Conservation (phyloP, 305 asterid species). For the Plantago coronopus region DNA sequence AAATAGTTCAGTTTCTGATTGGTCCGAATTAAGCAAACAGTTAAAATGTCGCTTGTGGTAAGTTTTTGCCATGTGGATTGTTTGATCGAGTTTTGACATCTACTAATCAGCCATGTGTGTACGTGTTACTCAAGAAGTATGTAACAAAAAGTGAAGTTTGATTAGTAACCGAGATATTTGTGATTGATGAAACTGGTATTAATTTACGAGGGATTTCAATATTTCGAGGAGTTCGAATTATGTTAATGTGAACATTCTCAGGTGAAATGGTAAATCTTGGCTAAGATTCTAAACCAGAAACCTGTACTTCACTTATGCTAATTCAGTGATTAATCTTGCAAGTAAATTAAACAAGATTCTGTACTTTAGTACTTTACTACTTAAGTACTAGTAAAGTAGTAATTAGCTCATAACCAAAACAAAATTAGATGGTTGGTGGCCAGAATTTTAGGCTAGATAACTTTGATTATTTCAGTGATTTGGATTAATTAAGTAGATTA, state of each 20-base stretch:
- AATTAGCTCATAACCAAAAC: conserved; percentile 15
- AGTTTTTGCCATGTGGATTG: conserved; percentile 2
- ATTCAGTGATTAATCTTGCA: no score
- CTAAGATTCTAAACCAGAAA: no score
- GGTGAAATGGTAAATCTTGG: no score
- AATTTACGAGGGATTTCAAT: no score
- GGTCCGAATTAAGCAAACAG: background rate
- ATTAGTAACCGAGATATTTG: no score
- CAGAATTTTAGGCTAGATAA: conserved; percentile 1
- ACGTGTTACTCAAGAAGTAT: no score
- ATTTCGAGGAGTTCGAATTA: no score
- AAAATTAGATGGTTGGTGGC: conserved; percentile 27
- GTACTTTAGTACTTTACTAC: background rate
- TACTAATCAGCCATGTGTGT: no score
- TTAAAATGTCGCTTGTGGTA: background rate
- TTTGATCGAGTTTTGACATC: background rate
- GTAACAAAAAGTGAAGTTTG: no score
- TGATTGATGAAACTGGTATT: no score
- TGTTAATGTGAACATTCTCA: no score
- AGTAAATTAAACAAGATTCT: conserved; percentile 13
- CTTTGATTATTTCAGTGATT: background rate
- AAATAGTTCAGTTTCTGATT: background rate
- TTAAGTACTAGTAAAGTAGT: background rate
- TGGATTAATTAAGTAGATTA: background rate
- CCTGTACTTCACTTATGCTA: no score